Evolutionary conservation across 306 rosid genomes (phyloP).

Genomic region (Notholithocarpus densiflorus): DNA sequence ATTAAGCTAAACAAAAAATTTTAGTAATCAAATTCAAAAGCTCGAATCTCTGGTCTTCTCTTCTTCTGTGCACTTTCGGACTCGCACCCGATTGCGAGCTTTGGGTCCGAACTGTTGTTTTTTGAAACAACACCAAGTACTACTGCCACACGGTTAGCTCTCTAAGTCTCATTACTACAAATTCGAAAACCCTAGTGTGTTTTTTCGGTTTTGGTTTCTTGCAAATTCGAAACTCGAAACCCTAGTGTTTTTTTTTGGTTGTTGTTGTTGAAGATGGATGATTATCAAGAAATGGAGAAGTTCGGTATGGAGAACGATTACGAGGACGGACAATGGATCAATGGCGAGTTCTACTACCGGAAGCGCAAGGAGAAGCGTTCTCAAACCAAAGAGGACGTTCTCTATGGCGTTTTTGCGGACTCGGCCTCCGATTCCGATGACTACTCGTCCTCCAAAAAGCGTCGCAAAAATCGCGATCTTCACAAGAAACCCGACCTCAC

Average conservation of each 20-base stretch:
- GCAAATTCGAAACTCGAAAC: neutral
- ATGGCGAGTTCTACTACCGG: constrained; percentile 60
- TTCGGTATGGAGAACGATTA: constrained; percentile 84
- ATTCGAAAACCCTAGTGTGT: too few relatives aligned
- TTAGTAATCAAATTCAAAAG: too few relatives aligned
- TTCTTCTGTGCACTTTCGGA: too few relatives aligned
- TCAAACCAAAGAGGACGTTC: constrained; percentile 76
- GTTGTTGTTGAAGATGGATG: constrained; percentile 54
- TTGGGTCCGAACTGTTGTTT: too few relatives aligned
- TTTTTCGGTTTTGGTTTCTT: neutral
- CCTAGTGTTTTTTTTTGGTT: neutral
- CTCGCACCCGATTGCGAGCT: too few relatives aligned
- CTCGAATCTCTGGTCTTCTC: too few relatives aligned
- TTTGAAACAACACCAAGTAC: too few relatives aligned
- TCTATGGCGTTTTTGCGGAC: constrained; percentile 47
- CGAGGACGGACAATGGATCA: constrained; percentile 69
- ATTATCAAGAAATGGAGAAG: constrained; percentile 77
- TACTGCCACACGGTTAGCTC: too few relatives aligned
- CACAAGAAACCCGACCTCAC: constrained; percentile 30
- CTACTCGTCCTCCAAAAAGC: constrained; percentile 34
- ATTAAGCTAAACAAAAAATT: too few relatives aligned
- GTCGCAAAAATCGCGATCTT: constrained; percentile 47
- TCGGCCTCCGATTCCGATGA: too few relatives aligned
- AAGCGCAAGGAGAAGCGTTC: constrained; percentile 63
- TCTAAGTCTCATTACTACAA: too few relatives aligned